Evolutionary conservation across 805 yeast genomes (phyloP), one percentile per base, ranked within the genome.

Genomic region (Myxozyma mucilagina): DNA sequence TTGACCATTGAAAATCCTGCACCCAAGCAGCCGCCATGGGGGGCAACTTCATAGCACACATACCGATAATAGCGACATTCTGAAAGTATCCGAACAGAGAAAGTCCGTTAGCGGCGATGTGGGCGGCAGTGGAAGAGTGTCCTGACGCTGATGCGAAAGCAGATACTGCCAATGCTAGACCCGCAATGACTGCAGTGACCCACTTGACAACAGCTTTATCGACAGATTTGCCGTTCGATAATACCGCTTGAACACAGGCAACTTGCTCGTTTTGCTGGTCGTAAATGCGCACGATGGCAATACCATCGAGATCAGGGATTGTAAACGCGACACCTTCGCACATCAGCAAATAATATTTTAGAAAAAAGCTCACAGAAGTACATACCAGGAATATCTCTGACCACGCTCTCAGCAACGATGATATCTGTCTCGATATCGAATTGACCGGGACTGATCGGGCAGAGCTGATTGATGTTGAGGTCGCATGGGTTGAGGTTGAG

Each of bases 21-120:
- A 96, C 86, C 99, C 99, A 93, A 1, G 98, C 92, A 2, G 96
- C 90, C 4, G 97, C 98, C 68, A 94, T 92, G 1, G 99, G 99
- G 1, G 99, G 99, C 20, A 90, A 89, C 20, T 90, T 83, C 35
- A 93, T 97, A 59, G 96, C 97, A 91, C 91, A 87, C 97, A 94
- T 92, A 16, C 96, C 83, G 18, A 93, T 87, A 61, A 93, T 85
- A 20, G 97, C 97, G 68, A 94, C 80, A 59, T 89, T 84, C 78
- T 94, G 99, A 83, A 93, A 94, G 75, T 94, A 94, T 57, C 91
- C 85, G 75, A 94, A 94, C 63, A 94, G 79, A 1, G 97, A 89
- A 72, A 93, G 87, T 16, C 97, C 87, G 77, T 94, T 94, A 18
- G 97, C 88, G n/a, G 97, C 97, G 71, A 94, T 91, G 73, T 94